These are phyloP conservation scores for Nidularia sp. DNA, from an alignment of 768 basidiomycete species.

Conservation along the genomic window DNA sequence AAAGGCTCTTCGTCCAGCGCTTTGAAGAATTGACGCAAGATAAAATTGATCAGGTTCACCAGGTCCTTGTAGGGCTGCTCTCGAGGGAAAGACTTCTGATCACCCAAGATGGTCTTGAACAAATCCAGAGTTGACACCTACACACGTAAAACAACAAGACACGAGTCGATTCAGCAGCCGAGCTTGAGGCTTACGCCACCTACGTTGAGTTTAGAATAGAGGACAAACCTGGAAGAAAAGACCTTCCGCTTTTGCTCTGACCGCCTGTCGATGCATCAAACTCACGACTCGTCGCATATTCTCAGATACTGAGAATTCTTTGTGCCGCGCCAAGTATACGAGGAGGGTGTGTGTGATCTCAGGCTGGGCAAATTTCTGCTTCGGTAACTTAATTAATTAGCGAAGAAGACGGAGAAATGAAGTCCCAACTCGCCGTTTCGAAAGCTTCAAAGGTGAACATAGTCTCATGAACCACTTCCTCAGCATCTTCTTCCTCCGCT, in stretches of 20 bases:
- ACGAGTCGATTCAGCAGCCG: conserved; percentile 8
- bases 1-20: conserved; percentile 79
- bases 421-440: conserved; percentile 61
- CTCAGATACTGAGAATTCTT: conserved; percentile 74
- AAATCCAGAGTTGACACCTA: conserved; percentile 88
- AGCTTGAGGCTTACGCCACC: conserved; percentile 13
- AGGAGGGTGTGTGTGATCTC: conserved; percentile 84
- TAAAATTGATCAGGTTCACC: conserved; percentile 75
- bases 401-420: conserved; percentile 1
- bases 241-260: conserved; percentile 89
- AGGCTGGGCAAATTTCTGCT: conserved; percentile 84
- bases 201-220: conserved; percentile 6
- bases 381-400: conserved; percentile 1
- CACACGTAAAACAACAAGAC: conserved; percentile 8
- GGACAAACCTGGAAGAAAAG: conserved; percentile 86
- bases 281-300: conserved; percentile 88
- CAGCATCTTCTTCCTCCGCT: conserved; percentile 48
- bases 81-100: conserved; percentile 74
- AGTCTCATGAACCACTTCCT: conserved; percentile 74
- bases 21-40: conserved; percentile 95
- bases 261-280: conserved; percentile 86
- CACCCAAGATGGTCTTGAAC: conserved; percentile 83
- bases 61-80: conserved; percentile 83
- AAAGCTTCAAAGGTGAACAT: conserved; percentile 91
- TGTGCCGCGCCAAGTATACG: conserved; percentile 78